Percentiles rank a stretch among this genome's conserved stretches.
These are phyloP conservation scores for Marasmius tenuissimus DNA, from an alignment of 1,284 basidiomycete genomes.

Conservation along the genomic window DNA sequence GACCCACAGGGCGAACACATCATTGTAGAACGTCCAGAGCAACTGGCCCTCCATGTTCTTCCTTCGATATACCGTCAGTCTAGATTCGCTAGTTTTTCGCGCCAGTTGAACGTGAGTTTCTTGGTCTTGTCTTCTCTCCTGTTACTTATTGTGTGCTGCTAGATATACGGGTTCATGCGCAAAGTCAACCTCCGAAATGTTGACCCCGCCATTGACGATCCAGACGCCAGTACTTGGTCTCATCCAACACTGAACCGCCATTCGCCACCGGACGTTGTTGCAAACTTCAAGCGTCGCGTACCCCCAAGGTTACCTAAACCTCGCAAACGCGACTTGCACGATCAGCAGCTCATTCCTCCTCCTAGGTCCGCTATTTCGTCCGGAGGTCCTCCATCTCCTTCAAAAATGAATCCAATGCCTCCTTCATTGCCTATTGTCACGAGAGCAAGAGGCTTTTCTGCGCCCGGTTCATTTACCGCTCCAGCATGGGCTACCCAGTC, in stretches of 20 bases:
- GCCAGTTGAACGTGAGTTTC: slow-evolving; percentile 84
- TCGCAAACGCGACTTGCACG: slow-evolving; percentile 70
- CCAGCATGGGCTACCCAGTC: slow-evolving; percentile 52
- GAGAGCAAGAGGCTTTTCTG: slow-evolving; percentile 76
- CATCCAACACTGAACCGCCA: slow-evolving; percentile 86
- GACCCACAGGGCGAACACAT: slow-evolving; percentile 87
- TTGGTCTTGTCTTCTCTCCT: slow-evolving; percentile 32
- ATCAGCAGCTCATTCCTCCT: slow-evolving; percentile 58
- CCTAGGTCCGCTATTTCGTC: slow-evolving; percentile 66
- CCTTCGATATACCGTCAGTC: slow-evolving; percentile 90
- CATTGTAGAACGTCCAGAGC: slow-evolving; percentile 88
- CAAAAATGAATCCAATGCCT: slow-evolving; percentile 11
- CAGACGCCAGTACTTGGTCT: slow-evolving; percentile 92
- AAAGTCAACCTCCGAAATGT: slow-evolving; percentile 90
- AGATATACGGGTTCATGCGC: slow-evolving; percentile 97
- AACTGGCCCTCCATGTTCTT: slow-evolving; percentile 85
- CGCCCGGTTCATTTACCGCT: slow-evolving; percentile 67
- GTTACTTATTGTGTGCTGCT: slow-evolving; percentile 22
- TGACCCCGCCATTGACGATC: slow-evolving; percentile 88
- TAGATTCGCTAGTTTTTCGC: slow-evolving; percentile 90
- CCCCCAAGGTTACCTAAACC: slow-evolving; percentile 87
- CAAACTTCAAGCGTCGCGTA: slow-evolving; percentile 89
- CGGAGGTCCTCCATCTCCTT: slow-evolving; percentile 52
- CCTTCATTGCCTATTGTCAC: slow-evolving; percentile 36
- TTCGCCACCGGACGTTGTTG: slow-evolving; percentile 82